Evolutionary conservation across 2,329 filamentous ascomycete species (phyloP), one percentile per base, ranked within the genome.

Genomic region (Penicillium rolfsii): DNA sequence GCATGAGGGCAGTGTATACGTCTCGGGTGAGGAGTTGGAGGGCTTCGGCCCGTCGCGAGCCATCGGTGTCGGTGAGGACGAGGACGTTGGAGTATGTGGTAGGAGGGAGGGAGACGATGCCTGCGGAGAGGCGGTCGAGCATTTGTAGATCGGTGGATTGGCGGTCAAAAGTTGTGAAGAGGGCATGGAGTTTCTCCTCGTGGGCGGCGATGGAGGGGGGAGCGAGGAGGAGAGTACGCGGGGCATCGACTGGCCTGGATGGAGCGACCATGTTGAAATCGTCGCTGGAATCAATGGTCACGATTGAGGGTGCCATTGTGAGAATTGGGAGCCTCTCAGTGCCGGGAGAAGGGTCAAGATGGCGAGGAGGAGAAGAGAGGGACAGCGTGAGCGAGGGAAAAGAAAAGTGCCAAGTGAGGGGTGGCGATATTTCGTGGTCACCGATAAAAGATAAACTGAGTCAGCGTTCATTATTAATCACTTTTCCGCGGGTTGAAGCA

Each of bases 161-260:
- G 73, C 92, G 89, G 76, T 95, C 88, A 80, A 91, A 88, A 59
- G 87, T 82, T 61, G 87, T 83, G 71, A 96, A 86, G 64, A 95
- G 83, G 67, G 82, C 81, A 66, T 87, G 85, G 66, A 98, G 84
- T 70, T 87, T 87, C 67, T 91, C 89, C 68, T 93, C 91, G 77
- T 96, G 90, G 58, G 91, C 87, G 67, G 95, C 89, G 70, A 98
- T 86, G 26, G 93, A 96, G 12, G 95, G 93, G 95, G 95, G 94
- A 35, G 94, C 93, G 63, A 98, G 88, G 43, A 97, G 87, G 64
- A 97, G 88, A 35, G 89, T 94, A 76, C 89, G 87, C 48, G 69
- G 73, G 65, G 60, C 46, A 38, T 71, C 65, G 63, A 66, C 65
- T 43, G 70, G 61, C 45, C 73, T 66, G 19, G 76, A 64, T 30